Percentiles rank a stretch among this genome's conserved stretches.
phyloP scores from a whole-genome alignment of 2,329 filamentous ascomycete species.

The Knufia petricola region DNA sequence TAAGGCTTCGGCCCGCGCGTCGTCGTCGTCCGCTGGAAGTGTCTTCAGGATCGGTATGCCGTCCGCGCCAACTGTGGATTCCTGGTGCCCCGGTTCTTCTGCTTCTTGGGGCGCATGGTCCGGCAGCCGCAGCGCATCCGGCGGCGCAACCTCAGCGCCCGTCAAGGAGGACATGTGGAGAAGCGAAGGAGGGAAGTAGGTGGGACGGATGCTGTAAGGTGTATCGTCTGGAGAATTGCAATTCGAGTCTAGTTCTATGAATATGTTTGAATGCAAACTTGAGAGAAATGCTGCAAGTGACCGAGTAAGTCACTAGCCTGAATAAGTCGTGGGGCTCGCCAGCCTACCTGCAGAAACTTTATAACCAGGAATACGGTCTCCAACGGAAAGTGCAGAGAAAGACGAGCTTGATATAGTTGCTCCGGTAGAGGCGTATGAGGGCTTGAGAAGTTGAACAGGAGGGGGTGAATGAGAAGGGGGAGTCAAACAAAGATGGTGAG shows the following conservation, averaged over 20 bases:
- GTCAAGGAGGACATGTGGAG: conserved; percentile 17
- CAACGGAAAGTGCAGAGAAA: conserved; percentile 20
- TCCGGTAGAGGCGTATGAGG: conserved; percentile 3
- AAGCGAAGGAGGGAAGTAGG: conserved; percentile 29
- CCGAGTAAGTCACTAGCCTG: conserved; percentile 1
- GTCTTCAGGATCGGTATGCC: conserved; percentile 28
- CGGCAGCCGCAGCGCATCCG: conserved; percentile 32
- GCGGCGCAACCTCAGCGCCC: conserved; percentile 1
- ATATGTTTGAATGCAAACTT: conserved; percentile 70
- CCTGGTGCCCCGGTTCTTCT: conserved; percentile 18
- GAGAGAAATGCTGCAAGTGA: conserved; percentile 61
- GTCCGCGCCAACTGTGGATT: conserved; percentile 14
- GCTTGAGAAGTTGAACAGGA: conserved; percentile 10
- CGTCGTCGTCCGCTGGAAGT: conserved; percentile 28
- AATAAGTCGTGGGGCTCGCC: conserved; percentile 5
- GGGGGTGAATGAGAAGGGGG: conserved; percentile 13
- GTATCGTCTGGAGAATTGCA: conserved; percentile 57
- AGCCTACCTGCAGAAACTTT: conserved; percentile 27
- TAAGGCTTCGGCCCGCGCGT: conserved; percentile 59
- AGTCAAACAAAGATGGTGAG: conserved; percentile 22
- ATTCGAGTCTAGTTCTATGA: conserved; percentile 50
- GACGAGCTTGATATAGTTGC: conserved; percentile 17
- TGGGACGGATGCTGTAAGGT: conserved; percentile 49
- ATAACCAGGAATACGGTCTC: conserved; percentile 27
- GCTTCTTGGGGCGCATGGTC: conserved; percentile 29